Conservation (phyloP, 2,329 filamentous ascomycete genomes). For the Incumbomyces lentus region DNA sequence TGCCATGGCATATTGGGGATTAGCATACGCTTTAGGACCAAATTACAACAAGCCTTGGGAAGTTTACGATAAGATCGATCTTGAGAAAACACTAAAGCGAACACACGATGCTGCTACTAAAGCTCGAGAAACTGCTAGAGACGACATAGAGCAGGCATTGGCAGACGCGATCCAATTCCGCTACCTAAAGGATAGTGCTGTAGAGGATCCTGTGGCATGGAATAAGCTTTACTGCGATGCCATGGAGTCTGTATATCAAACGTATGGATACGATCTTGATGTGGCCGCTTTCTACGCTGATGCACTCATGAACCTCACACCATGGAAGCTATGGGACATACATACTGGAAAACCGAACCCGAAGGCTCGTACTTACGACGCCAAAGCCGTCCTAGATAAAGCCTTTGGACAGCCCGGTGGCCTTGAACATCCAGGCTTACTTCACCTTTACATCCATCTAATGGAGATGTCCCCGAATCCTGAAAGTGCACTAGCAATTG, state of each 20-base stretch:
- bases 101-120: constrained; percentile 20
- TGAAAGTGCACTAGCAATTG: constrained; percentile 50
- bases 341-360: constrained; percentile 46
- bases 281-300: constrained; percentile 55
- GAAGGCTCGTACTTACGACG: constrained; percentile 48
- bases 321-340: constrained; percentile 56
- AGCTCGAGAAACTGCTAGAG: constrained; percentile 31
- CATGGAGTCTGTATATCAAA: constrained; percentile 46
- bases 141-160: constrained; percentile 50
- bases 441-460: constrained; percentile 68
- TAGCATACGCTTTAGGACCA: constrained; percentile 58
- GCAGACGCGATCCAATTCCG: constrained; percentile 52
- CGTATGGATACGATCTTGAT: constrained; percentile 49
- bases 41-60: constrained; percentile 76
- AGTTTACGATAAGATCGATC: constrained; percentile 54
- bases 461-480: constrained; percentile 66
- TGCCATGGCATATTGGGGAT: constrained; percentile 33
- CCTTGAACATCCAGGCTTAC: constrained; percentile 53
- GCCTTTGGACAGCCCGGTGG: constrained; percentile 44
- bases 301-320: constrained; percentile 54
- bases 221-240: constrained; percentile 52
- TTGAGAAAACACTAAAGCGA: constrained; percentile 26
- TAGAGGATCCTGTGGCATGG: constrained; percentile 42
- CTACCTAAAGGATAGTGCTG: constrained; percentile 46
- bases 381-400: constrained; percentile 48